Base-by-base conservation (phyloP, 257 asterid genomes). In the Scutellaria barbata region DNA sequence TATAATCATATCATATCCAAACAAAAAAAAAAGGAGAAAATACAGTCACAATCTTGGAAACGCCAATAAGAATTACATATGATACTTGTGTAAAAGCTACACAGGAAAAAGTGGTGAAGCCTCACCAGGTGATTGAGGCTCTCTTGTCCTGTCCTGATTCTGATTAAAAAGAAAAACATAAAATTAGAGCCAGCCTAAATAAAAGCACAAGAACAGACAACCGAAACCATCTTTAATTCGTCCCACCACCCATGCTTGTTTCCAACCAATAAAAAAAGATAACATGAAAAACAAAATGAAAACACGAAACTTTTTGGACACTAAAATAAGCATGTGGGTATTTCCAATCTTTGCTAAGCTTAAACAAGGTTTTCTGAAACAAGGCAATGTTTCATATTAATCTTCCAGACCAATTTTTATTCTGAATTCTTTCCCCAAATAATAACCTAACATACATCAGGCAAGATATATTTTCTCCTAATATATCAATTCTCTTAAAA, bases 41-140 rank as follows among this genome's bases (percentile, higher is more conserved):
- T 39, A 66, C 40, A 30, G 30, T 35, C 41, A 18, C 22, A 47
- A 20, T 12, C 50, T 54, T 5, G 39, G 66, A 30, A 52, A 59
- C 64, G 57, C 67, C 51, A 39, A 52, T n/a, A 40, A 54, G 54
- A 67, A 68, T n/a, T 37, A 53, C 47, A 73, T 52, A 72, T 3
- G 43, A 53, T 17, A 66, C 56, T 54, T 47, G 30, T 63, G 63
- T 46, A 50, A 46, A 67, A 71, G 64, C 66, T 43, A 65, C 30
- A 52, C 20, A 25, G 39, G 42, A 55, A 65, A 63, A 71, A 47
- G 69, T 8, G 66, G 60, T n/a, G 30, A 41, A 72, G 69, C 25
- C 85, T 51, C 79, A 87, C 94, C 94, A 57, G 64, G 77, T 5
- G 71, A 69, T 57, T 78, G 83, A 22, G 74, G 75, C 72, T 79